Base-by-base conservation (phyloP, 2,329 filamentous ascomycete species). In the Keithomyces neogunnii region DNA sequence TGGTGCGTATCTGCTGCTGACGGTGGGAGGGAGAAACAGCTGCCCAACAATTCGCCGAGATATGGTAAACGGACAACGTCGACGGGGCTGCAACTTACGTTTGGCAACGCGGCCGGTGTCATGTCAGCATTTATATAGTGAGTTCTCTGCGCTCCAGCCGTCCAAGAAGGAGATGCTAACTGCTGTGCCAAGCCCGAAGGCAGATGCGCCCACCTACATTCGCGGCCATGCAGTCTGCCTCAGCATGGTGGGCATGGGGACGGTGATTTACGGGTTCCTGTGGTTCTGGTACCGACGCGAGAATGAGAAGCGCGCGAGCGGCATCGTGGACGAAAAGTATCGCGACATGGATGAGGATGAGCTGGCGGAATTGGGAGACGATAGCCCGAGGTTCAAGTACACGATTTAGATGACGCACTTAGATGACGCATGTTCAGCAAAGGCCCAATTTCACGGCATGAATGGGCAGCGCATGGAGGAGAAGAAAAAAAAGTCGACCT, bases 41-140 rank as follows among this genome's bases (percentile, higher is more conserved):
- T 85, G 39, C 78, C 85, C 0, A 82, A 78, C 19, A 90, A 89
- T 53, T 76, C 78, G 13, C 87, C 88, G 1, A 74, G 87, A 6
- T 91, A 89, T 57, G 86, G 86, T 8, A 91, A 90, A 65, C 74
- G 87, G 33, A 86, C 86, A 0, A 86, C 84, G 0, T 85, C 84
- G 0, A 87, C 80, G 1, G 86, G 84, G 0, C 63, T 89, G 62
- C 85, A 89, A 63, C 70, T 89, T 36, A 87, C 81, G 0, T 76
- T 84, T 49, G 86, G 85, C 2, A 90, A 90, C 56, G 73, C 75
- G 13, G 78, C 82, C 9, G 87, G 87, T 2, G 85, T 90, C 56
- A 85, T 89, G 82, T 78, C 84, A 3, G 80, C 84, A 0, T 89
- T 88, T 59, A 80, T 86, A 50, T 78, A 77, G 68, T 70, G 51